Evolutionary conservation across 1,284 basidiomycete genomes (phyloP), one percentile per base, ranked within the genome.

Genomic region (Bondarzewia mesenterica): DNA sequence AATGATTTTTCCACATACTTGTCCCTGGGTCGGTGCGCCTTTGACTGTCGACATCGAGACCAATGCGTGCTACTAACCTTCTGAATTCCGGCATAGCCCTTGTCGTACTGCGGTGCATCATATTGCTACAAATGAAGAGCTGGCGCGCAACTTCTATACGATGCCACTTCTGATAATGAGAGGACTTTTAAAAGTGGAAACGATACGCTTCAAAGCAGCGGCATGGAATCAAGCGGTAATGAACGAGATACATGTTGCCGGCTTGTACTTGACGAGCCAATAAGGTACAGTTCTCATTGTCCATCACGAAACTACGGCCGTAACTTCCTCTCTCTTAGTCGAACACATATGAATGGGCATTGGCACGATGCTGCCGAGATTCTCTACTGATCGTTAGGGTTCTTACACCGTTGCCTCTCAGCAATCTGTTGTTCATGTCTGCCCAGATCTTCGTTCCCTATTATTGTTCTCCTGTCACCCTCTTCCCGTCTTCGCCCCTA

Each of bases 1-100:
- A 72, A 75, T 57, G 77, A 80, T 3, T 79, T 79, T 56, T 60
- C 69, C 0, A 64, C 66, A 1, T 81, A 75, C 52, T 69, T 80
- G 15, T 71, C 73, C 1, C 52, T 59, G n/a, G n/a, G n/a, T n/a
- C n/a, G n/a, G n/a, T n/a, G n/a, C n/a, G n/a, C n/a, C n/a, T n/a
- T n/a, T n/a, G n/a, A n/a, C n/a, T n/a, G n/a, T n/a, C n/a, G n/a
- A n/a, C n/a, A n/a, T n/a, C n/a, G n/a, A n/a, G n/a, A n/a, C n/a
- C n/a, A n/a, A n/a, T n/a, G n/a, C n/a, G n/a, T n/a, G n/a, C n/a
- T n/a, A n/a, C n/a, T n/a, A n/a, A n/a, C n/a, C n/a, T n/a, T n/a
- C n/a, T n/a, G n/a, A n/a, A n/a, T 43, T 22, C 14, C 26, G 16
- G 7, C 26, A 65, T 29, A 67, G 64, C 36, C 72, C 71, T 1